Conservation (phyloP, 2,329 filamentous ascomycete species). For the Chrysosphaeria jannelii region DNA sequence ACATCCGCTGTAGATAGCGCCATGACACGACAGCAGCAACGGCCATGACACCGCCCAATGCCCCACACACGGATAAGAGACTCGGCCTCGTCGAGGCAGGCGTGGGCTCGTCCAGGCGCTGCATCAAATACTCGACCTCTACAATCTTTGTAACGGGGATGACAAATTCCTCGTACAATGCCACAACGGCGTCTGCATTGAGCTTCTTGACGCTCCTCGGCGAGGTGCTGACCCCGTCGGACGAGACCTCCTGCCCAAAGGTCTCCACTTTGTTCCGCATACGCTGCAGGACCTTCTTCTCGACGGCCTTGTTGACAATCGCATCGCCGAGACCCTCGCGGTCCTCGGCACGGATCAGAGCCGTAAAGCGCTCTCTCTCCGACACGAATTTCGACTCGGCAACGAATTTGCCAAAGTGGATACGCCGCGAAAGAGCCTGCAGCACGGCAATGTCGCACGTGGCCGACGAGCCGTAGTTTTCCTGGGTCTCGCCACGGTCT, state of each 20-base stretch:
- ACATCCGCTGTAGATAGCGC: too few relatives aligned
- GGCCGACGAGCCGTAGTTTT: slow-evolving; percentile 85
- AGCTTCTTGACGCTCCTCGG: slow-evolving; percentile 43
- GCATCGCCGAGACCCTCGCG: slow-evolving; percentile 56
- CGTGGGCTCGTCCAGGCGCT: slow-evolving; percentile 35
- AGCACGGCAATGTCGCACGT: slow-evolving; percentile 75
- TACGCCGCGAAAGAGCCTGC: slow-evolving; percentile 65
- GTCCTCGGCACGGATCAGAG: slow-evolving; percentile 55
- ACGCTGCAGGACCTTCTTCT: slow-evolving; percentile 71
- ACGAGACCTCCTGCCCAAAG: slow-evolving; percentile 70
- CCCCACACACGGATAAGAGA: too few relatives aligned
- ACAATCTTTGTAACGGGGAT: slow-evolving; percentile 96
- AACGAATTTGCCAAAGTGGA: slow-evolving; percentile 97
- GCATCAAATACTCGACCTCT: slow-evolving; percentile 95
- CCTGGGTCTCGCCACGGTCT: slow-evolving; percentile 59
- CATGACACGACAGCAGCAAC: too few relatives aligned
- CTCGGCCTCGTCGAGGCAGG: too few relatives aligned
- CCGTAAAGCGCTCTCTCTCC: slow-evolving; percentile 52
- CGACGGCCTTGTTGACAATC: slow-evolving; percentile 71
- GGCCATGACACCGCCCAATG: too few relatives aligned
- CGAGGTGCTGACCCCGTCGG: slow-evolving; percentile 18
- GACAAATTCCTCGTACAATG: slow-evolving; percentile 75
- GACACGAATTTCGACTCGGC: slow-evolving; percentile 83
- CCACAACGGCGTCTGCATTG: slow-evolving; percentile 67
- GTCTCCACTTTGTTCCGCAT: slow-evolving; percentile 70